Conservation (phyloP, 2,329 filamentous ascomycete genomes). For the Fusarium pilosicola region DNA sequence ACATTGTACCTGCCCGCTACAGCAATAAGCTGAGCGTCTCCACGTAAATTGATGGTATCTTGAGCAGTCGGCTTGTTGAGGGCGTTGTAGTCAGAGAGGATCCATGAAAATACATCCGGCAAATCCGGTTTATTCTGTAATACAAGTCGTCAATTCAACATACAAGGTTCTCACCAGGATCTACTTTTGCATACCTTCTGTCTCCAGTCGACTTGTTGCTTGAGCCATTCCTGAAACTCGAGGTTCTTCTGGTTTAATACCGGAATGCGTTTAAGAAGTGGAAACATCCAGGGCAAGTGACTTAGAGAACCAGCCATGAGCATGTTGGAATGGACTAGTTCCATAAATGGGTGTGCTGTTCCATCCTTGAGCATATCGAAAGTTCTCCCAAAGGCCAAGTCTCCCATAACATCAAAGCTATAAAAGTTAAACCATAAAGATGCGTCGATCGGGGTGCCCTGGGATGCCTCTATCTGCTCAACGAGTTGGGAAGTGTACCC, state of each 20-base stretch:
- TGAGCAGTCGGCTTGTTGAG: neutral
- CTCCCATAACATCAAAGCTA: neutral
- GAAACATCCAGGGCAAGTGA: neutral
- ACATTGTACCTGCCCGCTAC: neutral
- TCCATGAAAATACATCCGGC: neutral
- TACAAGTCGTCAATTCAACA: rapidly evolving
- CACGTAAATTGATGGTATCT: neutral
- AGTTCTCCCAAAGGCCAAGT: neutral
- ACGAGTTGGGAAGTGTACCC: neutral
- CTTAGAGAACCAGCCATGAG: neutral
- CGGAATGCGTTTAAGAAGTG: neutral
- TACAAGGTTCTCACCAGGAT: rapidly evolving
- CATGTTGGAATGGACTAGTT: neutral
- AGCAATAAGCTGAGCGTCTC: neutral
- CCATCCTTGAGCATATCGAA: neutral
- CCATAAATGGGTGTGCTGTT: neutral
- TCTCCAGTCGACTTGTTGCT: neutral
- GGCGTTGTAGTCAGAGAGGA: neutral
- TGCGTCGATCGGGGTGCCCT: neutral
- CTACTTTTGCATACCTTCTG: neutral
- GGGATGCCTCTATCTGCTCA: neutral
- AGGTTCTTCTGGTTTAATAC: neutral
- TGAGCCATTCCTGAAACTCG: neutral
- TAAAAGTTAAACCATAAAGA: neutral
- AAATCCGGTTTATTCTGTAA: neutral